Conservation (phyloP, 805 yeast genomes). For the Suhomyces sp. region DNA sequence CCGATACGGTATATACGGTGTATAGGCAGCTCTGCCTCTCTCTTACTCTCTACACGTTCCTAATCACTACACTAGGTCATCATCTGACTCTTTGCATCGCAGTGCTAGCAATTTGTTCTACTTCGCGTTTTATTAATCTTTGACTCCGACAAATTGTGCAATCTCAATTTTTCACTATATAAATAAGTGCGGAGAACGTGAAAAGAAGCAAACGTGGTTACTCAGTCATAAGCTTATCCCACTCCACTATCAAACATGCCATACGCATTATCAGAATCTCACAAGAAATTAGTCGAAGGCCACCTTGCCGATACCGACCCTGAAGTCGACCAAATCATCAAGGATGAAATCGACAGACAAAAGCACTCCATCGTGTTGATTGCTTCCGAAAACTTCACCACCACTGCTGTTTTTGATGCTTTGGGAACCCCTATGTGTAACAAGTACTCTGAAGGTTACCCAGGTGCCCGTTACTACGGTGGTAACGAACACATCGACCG, state of each 20-base stretch:
- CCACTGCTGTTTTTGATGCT: conserved; percentile 90
- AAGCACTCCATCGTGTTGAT: conserved; percentile 87
- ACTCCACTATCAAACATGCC: conserved; percentile 22
- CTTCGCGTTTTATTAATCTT: conserved; percentile 1
- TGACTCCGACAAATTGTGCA: conserved; percentile 4
- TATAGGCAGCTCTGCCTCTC: background rate
- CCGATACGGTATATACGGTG: background rate
- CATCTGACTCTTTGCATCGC: background rate
- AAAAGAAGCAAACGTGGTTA: background rate
- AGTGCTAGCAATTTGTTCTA: background rate
- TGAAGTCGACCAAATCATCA: conserved; percentile 76
- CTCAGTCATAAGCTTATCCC: background rate
- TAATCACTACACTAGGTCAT: background rate
- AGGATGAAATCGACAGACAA: conserved; percentile 79
- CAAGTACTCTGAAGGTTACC: conserved; percentile 98
- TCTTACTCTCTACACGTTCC: background rate
- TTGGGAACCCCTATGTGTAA: conserved; percentile 96
- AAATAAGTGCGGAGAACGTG: conserved; percentile 1
- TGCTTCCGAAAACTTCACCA: conserved; percentile 95
- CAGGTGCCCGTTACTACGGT: conserved; percentile 97
- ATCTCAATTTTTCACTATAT: background rate
- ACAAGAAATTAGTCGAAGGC: conserved; percentile 55
- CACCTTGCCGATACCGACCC: conserved; percentile 73
- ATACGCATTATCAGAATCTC: conserved; percentile 48
- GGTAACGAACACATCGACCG: conserved; percentile 94